phyloP scores from a whole-genome alignment of 1,284 basidiomycete species.

The Microbotryum saponariae region DNA sequence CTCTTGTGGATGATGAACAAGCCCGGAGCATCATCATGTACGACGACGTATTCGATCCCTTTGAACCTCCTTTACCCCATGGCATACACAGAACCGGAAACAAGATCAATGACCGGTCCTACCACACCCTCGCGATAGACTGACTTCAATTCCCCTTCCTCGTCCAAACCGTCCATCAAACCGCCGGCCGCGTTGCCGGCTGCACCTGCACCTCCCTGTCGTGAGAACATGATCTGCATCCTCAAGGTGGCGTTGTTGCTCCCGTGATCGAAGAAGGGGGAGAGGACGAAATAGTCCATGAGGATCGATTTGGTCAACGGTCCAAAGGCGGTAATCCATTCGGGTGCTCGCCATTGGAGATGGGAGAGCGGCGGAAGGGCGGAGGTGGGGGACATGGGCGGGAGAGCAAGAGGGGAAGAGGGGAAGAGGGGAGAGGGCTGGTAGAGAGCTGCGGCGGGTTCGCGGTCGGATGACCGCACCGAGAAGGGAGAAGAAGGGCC shows the following conservation, averaged over 20 bases:
- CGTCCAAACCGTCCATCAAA: conserved; percentile 52
- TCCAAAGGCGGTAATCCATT: conserved; percentile 32
- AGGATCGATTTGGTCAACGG: conserved; percentile 51
- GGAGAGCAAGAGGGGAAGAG: too few species aligned
- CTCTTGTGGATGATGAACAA: conserved; percentile 80
- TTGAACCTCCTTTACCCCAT: conserved; percentile 53
- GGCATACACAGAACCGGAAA: too few species aligned
- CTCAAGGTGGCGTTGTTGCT: conserved; percentile 78
- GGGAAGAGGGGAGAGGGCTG: too few species aligned
- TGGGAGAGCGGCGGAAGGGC: conserved; percentile 15
- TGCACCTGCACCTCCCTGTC: conserved; percentile 33
- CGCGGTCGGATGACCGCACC: too few species aligned
- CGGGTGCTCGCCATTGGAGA: conserved; percentile 35
- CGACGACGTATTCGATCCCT: conserved; percentile 72
- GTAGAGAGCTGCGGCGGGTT: too few species aligned
- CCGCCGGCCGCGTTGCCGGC: conserved; percentile 55
- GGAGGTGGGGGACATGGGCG: too few species aligned
- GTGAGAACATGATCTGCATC: conserved; percentile 57
- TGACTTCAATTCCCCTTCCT: conserved; percentile 69
- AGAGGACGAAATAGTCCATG: conserved; percentile 73
- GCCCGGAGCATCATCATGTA: conserved; percentile 64
- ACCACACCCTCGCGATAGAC: conserved; percentile 29
- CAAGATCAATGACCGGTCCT: too few species aligned
- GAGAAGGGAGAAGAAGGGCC: too few species aligned
- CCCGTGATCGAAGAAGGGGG: conserved; percentile 82